Percentiles rank a stretch among this genome's conserved stretches.
These are phyloP conservation scores for Salix brachista DNA, from an alignment of 345 rosid genomes.

Conservation along the genomic window DNA sequence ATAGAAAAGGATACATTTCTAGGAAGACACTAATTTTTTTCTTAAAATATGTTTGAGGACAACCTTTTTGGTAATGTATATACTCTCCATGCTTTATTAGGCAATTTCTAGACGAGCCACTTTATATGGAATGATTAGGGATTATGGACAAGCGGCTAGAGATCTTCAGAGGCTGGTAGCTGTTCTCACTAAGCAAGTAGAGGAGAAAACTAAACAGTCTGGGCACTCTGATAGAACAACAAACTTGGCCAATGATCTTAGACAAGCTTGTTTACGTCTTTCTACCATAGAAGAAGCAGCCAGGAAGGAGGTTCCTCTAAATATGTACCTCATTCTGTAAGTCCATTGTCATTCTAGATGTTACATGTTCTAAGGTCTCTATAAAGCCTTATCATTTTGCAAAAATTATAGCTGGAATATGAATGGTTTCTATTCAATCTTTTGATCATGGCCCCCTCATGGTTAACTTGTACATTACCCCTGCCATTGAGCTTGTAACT, in stretches of 20 bases:
- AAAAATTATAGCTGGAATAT: background rate
- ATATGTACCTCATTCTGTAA: constrained; percentile 90
- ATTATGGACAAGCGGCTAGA: constrained; percentile 75
- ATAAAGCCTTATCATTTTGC: background rate
- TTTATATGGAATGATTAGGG: constrained; percentile 82
- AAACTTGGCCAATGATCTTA: constrained; percentile 51
- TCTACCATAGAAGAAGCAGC: constrained; percentile 68
- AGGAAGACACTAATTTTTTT: background rate
- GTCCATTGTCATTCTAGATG: constrained; percentile 24
- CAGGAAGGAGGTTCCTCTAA: constrained; percentile 64
- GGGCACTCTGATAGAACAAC: constrained; percentile 47
- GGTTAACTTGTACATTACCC: background rate
- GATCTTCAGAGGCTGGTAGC: constrained; percentile 66
- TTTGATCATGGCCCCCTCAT: background rate
- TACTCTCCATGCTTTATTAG: constrained; percentile 30
- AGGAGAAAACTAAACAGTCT: constrained; percentile 42
- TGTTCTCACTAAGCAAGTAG: constrained; percentile 57
- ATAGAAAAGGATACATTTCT: background rate
- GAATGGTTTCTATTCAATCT: background rate
- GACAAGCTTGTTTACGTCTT: constrained; percentile 61
- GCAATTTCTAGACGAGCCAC: constrained; percentile 89
- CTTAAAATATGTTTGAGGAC: background rate
- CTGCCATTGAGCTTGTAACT: background rate
- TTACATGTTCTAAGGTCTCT: background rate
- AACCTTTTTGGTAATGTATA: constrained; percentile 9